These are phyloP conservation scores for Saccharomycopsis amapae DNA, from an alignment of 805 yeast species.

Conservation along the genomic window DNA sequence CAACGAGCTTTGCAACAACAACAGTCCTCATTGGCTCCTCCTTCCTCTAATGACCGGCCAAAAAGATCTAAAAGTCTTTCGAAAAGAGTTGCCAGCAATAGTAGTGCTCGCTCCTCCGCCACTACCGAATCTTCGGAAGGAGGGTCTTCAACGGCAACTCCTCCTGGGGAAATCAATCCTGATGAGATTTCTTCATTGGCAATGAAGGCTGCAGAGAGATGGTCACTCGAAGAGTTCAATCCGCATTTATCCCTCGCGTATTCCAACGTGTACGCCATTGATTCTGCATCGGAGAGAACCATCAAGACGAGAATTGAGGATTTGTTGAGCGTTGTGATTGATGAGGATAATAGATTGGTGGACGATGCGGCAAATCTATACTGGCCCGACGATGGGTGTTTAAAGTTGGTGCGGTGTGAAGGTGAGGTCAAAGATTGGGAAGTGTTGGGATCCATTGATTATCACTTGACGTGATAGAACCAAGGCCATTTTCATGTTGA, in stretches of 20 bases:
- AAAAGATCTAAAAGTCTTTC: background rate
- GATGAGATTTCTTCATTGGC: slow-evolving; percentile 23
- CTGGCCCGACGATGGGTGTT: slow-evolving; percentile 19
- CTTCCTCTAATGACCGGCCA: background rate
- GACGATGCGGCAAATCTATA: slow-evolving; percentile 11
- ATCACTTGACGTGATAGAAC: slow-evolving; percentile 9
- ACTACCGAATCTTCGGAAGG: background rate
- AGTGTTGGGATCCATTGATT: slow-evolving; percentile 21
- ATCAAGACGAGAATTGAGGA: slow-evolving; percentile 62
- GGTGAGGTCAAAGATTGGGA: slow-evolving; percentile 22
- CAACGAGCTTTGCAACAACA: background rate
- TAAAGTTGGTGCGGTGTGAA: slow-evolving; percentile 21
- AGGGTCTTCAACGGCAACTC: background rate
- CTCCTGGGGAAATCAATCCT: background rate
- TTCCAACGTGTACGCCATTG: slow-evolving; percentile 48
- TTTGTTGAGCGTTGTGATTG: slow-evolving; percentile 44
- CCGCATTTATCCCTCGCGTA: slow-evolving; percentile 73
- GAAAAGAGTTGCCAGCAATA: background rate
- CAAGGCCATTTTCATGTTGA: background rate
- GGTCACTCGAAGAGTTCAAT: slow-evolving; percentile 51
- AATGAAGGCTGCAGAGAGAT: slow-evolving; percentile 41
- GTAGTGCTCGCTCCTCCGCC: background rate
- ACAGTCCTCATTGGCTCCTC: background rate
- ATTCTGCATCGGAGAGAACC: slow-evolving; percentile 56
- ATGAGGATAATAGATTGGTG: slow-evolving; percentile 23